Evolutionary conservation across 1,284 basidiomycete genomes (phyloP).

Genomic region (Cystobasidium sp.): DNA sequence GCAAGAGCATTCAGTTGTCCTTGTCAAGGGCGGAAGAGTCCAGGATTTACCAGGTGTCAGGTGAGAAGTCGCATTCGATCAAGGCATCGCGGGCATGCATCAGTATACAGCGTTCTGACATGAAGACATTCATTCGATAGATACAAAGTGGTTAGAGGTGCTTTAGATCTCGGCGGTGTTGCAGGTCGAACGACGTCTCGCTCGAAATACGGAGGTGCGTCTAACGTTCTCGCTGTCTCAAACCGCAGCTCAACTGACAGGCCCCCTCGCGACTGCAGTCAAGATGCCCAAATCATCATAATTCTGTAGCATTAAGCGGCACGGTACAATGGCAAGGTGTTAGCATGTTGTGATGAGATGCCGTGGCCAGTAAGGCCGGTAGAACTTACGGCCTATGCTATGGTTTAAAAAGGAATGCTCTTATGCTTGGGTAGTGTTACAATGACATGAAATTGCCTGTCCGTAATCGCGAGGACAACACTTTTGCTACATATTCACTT

Average conservation of each 20-base stretch:
- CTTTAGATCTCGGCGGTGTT: conserved; percentile 88
- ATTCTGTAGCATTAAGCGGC: neutral
- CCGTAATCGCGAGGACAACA: neutral
- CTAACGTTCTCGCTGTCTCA: conserved; percentile 1
- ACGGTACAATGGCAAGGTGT: neutral
- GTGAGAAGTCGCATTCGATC: conserved; percentile 62
- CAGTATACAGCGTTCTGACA: neutral
- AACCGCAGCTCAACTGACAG: conserved; percentile 9
- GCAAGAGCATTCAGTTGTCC: conserved; percentile 91
- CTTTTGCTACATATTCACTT: conserved; percentile 5
- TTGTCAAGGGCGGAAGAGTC: conserved; percentile 89
- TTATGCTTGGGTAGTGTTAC: neutral
- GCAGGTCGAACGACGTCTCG: conserved; percentile 78
- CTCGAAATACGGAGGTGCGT: conserved; percentile 91
- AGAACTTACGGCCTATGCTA: too few relatives aligned
- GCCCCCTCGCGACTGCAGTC: conserved; percentile 60
- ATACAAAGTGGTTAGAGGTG: conserved; percentile 93
- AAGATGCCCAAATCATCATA: conserved; percentile 75
- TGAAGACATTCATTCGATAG: conserved; percentile 59
- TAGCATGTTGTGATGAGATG: too few relatives aligned
- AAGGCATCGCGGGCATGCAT: neutral
- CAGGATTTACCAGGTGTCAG: conserved; percentile 97
- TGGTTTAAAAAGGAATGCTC: neutral
- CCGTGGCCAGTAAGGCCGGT: too few relatives aligned
- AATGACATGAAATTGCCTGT: neutral